Percentiles rank a stretch among this genome's conserved stretches.
These are phyloP conservation scores for Torulaspora pretoriensis DNA, from an alignment of 1,139 yeast species.

Conservation along the genomic window DNA sequence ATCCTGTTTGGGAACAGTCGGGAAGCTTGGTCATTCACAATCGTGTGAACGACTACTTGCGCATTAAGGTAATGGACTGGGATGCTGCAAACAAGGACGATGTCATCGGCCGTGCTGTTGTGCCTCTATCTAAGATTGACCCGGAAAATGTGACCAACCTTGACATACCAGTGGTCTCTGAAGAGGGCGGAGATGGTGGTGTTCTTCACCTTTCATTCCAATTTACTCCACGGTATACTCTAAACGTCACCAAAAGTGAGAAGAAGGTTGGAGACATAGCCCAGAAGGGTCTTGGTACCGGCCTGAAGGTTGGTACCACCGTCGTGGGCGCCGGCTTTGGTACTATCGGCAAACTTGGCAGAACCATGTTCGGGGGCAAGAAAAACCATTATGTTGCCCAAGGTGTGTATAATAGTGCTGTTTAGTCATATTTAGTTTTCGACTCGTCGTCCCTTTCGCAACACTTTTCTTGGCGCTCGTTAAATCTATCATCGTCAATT, in stretches of 20 bases:
- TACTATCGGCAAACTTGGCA: conserved; percentile 40
- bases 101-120: conserved; percentile 60
- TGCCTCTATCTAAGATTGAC: conserved; percentile 60
- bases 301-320: conserved; percentile 39
- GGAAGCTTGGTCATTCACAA: conserved; percentile 48
- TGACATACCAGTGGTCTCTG: conserved; percentile 48
- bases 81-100: conserved; percentile 90
- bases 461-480: background rate
- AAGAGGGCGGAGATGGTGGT: conserved; percentile 60
- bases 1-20: conserved; percentile 81
- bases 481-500: background rate
- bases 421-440: conserved; percentile 4
- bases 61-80: conserved; percentile 74
- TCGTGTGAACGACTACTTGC: conserved; percentile 57
- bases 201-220: conserved; percentile 52
- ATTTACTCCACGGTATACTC: conserved; percentile 67
- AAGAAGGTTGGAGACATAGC: conserved; percentile 39
- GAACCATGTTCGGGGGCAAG: conserved; percentile 38
- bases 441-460: background rate
- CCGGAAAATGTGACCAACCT: conserved; percentile 50
- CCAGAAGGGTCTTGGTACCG: conserved; percentile 40
- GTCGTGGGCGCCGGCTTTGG: conserved; percentile 44
- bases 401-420: conserved; percentile 13
- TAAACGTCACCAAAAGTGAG: conserved; percentile 36
- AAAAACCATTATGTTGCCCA: conserved; percentile 25